Base-by-base conservation (phyloP, 2,329 filamentous ascomycete species). In the Beauveria bassiana region DNA sequence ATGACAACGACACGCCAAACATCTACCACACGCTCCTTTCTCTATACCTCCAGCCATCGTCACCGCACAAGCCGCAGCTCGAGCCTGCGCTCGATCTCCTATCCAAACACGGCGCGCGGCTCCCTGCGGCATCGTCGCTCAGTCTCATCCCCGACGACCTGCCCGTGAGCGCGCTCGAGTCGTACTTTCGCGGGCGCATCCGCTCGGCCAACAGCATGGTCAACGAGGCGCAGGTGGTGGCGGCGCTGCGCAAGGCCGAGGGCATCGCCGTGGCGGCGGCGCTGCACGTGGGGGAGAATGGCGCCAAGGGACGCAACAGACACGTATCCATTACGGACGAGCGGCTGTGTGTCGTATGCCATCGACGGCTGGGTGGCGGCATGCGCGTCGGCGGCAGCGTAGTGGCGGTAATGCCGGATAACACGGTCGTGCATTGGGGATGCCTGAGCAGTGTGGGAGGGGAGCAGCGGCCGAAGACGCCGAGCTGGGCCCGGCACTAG, bases 1-100 rank as follows among this genome's bases (percentile, higher is more conserved):
- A 72, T 18, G 71, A 71, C 18, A 83, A 87, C 60, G 75, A 81
- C 24, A 77, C 83, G 43, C 85, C 87, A 9, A 93, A 92, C 14
- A 96, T 98, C 69, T 98, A 98, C 73, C 90, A 96, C 69, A 93
- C 87, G 7, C 84, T 99, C 3, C 83, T 99, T 10, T 90, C 91
- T 1, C 83, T 99, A 2, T 99, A 98, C 72, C 83, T 99, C 3
- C 86, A 86, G 2, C 95, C 95, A 0, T 87, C 90, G 1, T 78
- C 86, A 10, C 87, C 89, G 0, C 82, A 96, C 68, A 75, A 85
- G 62, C 84, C 87, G 9, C 88, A 89, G 65, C 88, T 92, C 71
- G 82, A 81, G 1, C 91, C 93, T 1, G 95, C 95, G 0, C 81
- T 99, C 6, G 85, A 89, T 38, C 84, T 99, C 20, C 85, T 99